Base-by-base conservation (phyloP, 2,329 filamentous ascomycete species). In the Talaromyces sp. region DNA sequence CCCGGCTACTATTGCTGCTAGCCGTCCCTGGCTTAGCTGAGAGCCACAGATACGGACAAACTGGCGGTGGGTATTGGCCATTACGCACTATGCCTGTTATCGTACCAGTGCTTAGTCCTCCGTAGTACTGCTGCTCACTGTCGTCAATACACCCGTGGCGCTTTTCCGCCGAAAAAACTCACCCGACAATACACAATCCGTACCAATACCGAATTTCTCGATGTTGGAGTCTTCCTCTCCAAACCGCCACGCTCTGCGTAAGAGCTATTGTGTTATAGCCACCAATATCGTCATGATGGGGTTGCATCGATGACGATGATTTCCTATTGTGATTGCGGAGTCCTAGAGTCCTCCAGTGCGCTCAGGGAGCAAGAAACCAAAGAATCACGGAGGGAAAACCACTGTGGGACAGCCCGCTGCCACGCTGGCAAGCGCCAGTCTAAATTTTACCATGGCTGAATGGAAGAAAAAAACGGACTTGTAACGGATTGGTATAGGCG, bases 381-480 rank as follows among this genome's bases (percentile, higher is more conserved):
- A 57, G 39, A 57, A 27, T 39, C 31, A 35, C 39, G 27, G 19
- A 57, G 43, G 41, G 5, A 49, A 52, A 50, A 54, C 49, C 52
- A 35, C 35, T 39, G 64, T 62, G 64, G 64, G 64, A 66, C 66
- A 65, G 52, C 33, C 63, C 64, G 67, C 67, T 72, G 72, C 71
- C 72, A 74, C 69, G 71, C 68, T 73, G 72, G 71, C 72, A 73
- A 65, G 62, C 69, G 72, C 69, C 71, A 70, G 66, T 68, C 72
- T 73, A 71, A 72, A 59, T 52, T 33, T 45, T 19, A 33, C 68
- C 59, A 66, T 64, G 63, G 67, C 62, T 62, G 58, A 63, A 43
- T 61, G 66, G 67, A 59, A 31, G 27, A 31, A 59, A 27, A 65
- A 57, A 66, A 62, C 45, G 25, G 49, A 58, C 59, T 50, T 62